Conservation (phyloP, 169 alveolate species). For the Perkinsus olseni region DNA sequence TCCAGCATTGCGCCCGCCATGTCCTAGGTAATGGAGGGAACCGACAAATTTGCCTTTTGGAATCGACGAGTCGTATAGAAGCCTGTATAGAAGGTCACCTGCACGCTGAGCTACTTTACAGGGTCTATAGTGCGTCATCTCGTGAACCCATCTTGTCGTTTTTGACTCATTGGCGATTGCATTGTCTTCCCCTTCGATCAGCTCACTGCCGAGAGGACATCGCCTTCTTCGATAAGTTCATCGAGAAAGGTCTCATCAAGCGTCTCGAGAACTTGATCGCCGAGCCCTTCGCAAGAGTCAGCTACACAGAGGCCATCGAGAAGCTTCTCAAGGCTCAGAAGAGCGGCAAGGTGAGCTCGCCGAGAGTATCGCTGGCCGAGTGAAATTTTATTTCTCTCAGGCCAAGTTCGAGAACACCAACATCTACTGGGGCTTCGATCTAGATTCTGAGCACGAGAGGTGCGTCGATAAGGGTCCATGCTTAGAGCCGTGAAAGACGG, state of each 20-base stretch:
- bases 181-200: constrained; percentile 19
- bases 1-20: constrained; percentile 67
- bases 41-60: not conserved
- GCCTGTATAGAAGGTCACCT: not conserved
- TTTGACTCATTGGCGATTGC: too few relatives aligned
- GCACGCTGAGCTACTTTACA: too few relatives aligned
- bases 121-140: too few relatives aligned
- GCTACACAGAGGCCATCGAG: constrained; percentile 93
- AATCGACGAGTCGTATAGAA: not conserved
- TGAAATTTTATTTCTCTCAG: not conserved
- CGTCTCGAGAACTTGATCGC: constrained; percentile 63
- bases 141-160: too few relatives aligned
- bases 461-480: too few relatives aligned
- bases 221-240: constrained; percentile 62
- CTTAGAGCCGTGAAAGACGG: too few relatives aligned
- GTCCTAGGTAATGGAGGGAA: not conserved
- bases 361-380: too few relatives aligned
- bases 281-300: constrained; percentile 84
- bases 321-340: constrained; percentile 40
- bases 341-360: not conserved
- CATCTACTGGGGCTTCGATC: constrained; percentile 90
- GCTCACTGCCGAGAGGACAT: constrained; percentile 84
- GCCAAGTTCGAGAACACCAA: constrained; percentile 16
- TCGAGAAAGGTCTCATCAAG: constrained; percentile 77
- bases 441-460: constrained; percentile 94